Percentiles rank a stretch among this genome's conserved stretches.
These are phyloP conservation scores for Lathyrus sativus DNA, from an alignment of 306 rosid species.

Conservation along the genomic window DNA sequence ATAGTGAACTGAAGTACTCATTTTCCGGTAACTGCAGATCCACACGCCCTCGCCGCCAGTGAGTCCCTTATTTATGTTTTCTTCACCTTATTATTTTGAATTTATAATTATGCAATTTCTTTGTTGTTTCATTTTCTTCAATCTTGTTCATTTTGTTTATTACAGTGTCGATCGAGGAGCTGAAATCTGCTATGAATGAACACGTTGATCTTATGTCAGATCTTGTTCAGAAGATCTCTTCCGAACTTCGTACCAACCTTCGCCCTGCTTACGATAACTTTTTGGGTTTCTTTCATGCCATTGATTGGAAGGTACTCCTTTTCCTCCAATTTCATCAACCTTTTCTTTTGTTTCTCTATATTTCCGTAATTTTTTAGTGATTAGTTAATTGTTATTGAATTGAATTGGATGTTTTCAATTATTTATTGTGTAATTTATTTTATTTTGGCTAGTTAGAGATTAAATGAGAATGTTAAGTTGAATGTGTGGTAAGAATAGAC, in stretches of 20 bases:
- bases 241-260: conserved; percentile 71
- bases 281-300: conserved; percentile 84
- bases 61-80: background rate
- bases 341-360: no score
- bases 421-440: background rate
- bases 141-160: background rate
- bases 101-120: background rate
- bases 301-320: conserved; percentile 77
- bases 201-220: conserved; percentile 79
- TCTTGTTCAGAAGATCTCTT: conserved; percentile 71
- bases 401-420: conserved; percentile 12
- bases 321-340: background rate
- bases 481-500: no score
- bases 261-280: conserved; percentile 78
- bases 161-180: conserved; percentile 55
- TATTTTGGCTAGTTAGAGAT: no score
- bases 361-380: background rate
- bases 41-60: background rate
- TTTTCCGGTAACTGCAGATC: background rate
- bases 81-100: background rate
- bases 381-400: background rate
- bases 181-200: conserved; percentile 71
- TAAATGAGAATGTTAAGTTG: no score
- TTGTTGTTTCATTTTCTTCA: background rate
- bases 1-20: background rate